phyloP scores from a whole-genome alignment of 1,284 basidiomycete genomes.

The Pterulicium gracile region DNA sequence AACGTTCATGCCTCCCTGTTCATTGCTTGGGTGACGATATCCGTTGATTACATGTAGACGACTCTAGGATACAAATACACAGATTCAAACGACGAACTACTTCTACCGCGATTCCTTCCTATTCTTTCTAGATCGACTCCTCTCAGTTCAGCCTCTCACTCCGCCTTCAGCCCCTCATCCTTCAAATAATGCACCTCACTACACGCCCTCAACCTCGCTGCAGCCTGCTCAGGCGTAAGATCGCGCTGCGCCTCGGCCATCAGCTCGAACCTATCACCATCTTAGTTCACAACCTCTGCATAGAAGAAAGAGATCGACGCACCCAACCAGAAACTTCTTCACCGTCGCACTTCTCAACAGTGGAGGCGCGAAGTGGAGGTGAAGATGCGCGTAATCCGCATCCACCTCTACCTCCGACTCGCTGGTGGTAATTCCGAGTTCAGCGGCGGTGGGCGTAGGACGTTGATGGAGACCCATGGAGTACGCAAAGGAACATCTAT shows the following conservation, averaged over 20 bases:
- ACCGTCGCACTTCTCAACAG: constrained; percentile 76
- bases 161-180: too few relatives aligned
- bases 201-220: constrained; percentile 46
- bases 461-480: constrained; percentile 94
- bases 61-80: too few relatives aligned
- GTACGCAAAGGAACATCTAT: constrained; percentile 71
- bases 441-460: constrained; percentile 36
- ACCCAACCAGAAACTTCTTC: constrained; percentile 89
- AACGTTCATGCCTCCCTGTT: too few relatives aligned
- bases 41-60: too few relatives aligned
- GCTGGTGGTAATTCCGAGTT: constrained; percentile 10
- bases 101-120: too few relatives aligned
- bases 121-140: too few relatives aligned
- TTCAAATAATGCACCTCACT: constrained; percentile 37
- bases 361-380: constrained; percentile 87
- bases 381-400: constrained; percentile 60
- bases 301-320: constrained; percentile 17
- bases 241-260: constrained; percentile 91
- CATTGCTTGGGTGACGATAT: too few relatives aligned
- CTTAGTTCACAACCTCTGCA: constrained; percentile 1
- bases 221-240: constrained; percentile 86
- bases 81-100: too few relatives aligned
- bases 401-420: constrained; percentile 30
- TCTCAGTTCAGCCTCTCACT: too few relatives aligned
- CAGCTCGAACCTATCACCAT: constrained; percentile 67